Conservation (phyloP, 805 yeast genomes). For the Kockiozyma suomiensis region DNA sequence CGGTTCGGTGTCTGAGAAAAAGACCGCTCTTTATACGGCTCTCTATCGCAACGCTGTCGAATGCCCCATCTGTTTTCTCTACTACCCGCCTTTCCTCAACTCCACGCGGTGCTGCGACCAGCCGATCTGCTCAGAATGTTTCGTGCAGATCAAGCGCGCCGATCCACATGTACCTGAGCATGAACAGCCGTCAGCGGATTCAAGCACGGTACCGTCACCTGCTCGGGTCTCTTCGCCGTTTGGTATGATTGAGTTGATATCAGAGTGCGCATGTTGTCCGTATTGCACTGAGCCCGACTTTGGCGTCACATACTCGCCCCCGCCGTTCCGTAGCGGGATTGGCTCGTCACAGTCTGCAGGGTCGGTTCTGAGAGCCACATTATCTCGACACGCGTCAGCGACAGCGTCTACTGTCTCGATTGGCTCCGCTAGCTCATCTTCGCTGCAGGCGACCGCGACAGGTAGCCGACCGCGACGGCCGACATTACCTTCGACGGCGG, state of each 20-base stretch:
- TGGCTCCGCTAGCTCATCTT: background rate
- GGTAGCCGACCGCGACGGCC: conserved; percentile 14
- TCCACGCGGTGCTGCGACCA: conserved; percentile 86
- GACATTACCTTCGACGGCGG: conserved; percentile 64
- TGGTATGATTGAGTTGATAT: conserved; percentile 52
- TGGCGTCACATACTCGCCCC: conserved; percentile 80
- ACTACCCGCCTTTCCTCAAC: conserved; percentile 77
- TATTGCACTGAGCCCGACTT: conserved; percentile 87
- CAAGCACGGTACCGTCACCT: conserved; percentile 12
- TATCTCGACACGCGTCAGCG: conserved; percentile 25
- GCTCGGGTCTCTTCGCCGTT: conserved; percentile 17
- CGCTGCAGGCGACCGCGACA: conserved; percentile 19
- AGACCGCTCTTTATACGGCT: conserved; percentile 46
- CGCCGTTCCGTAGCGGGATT: conserved; percentile 54
- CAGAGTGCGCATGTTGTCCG: conserved; percentile 91
- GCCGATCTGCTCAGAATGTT: conserved; percentile 94
- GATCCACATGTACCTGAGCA: conserved; percentile 87
- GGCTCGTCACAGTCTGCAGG: conserved; percentile 17
- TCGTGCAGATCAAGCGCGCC: conserved; percentile 87
- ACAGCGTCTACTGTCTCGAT: conserved; percentile 23
- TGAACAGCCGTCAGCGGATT: conserved; percentile 39
- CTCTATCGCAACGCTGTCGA: conserved; percentile 73
- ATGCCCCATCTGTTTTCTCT: conserved; percentile 93
- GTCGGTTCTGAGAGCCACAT: conserved; percentile 24
- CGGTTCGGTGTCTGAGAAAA: conserved; percentile 11